Evolutionary conservation across 1,139 yeast genomes (phyloP).

Genomic region (Meyerozyma elateridarum): DNA sequence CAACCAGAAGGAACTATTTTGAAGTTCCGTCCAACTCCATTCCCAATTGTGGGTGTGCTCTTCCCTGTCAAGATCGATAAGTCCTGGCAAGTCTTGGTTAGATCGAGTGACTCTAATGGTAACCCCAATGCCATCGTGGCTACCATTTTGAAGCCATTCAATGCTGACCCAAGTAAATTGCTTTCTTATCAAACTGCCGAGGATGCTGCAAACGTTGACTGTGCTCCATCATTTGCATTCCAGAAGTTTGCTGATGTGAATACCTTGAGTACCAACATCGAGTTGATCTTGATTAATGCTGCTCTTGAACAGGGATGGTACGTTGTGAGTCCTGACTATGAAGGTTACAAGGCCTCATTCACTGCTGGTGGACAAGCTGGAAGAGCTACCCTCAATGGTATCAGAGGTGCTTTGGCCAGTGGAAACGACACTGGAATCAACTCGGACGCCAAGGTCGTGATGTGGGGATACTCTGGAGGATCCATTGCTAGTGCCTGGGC

Average conservation of each 20-base stretch:
- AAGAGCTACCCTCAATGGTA: slow-evolving; percentile 23
- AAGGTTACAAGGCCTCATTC: slow-evolving; percentile 26
- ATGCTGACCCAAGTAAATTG: slow-evolving; percentile 11
- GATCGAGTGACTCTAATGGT: slow-evolving; percentile 9
- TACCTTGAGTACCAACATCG: slow-evolving; percentile 5
- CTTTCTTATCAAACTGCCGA: slow-evolving; percentile 11
- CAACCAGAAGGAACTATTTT: slow-evolving; percentile 8
- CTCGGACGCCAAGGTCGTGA: slow-evolving; percentile 19
- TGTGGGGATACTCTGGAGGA: slow-evolving; percentile 39
- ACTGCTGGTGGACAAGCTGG: slow-evolving; percentile 28
- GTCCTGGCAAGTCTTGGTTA: slow-evolving; percentile 10
- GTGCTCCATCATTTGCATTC: slow-evolving; percentile 12
- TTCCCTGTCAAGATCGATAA: too few species aligned
- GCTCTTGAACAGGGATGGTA: slow-evolving; percentile 26
- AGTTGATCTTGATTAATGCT: slow-evolving; percentile 9
- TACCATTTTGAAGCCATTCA: slow-evolving; percentile 10
- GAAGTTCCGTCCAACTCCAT: slow-evolving; percentile 7
- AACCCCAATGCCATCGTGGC: slow-evolving; percentile 10
- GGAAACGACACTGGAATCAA: slow-evolving; percentile 21
- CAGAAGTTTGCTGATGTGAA: neutral
- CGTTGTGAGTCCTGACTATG: slow-evolving; percentile 31
- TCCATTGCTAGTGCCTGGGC: slow-evolving; percentile 35
- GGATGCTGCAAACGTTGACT: slow-evolving; percentile 10
- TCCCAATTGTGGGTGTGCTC: too few species aligned
- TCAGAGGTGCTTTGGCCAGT: slow-evolving; percentile 22